These are phyloP conservation scores for Calonectria naviculata DNA, from an alignment of 2,329 filamentous ascomycete species.

Conservation along the genomic window DNA sequence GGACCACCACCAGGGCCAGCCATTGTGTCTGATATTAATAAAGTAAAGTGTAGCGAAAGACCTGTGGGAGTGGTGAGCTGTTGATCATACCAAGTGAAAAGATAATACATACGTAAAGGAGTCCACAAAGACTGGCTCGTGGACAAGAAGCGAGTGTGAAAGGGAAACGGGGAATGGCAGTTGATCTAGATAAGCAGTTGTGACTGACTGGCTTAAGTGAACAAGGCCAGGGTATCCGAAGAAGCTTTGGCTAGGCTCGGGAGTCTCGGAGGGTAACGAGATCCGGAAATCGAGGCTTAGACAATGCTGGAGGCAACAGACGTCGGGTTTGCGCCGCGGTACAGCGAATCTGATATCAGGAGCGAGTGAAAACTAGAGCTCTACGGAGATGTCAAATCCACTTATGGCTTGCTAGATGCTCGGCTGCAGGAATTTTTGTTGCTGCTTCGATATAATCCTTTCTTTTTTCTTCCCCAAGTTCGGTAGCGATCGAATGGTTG, in stretches of 20 bases:
- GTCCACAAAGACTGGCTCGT: conserved; percentile 44
- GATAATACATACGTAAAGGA: conserved; percentile 42
- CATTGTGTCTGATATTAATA: conserved; percentile 66
- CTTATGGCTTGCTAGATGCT: conserved; percentile 5
- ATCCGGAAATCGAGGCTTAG: conserved; percentile 17
- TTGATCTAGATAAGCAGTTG: conserved; percentile 27
- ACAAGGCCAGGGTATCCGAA: conserved; percentile 26
- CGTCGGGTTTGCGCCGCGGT: conserved; percentile 27
- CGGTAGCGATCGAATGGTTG: conserved; percentile 51
- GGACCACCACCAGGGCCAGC: conserved; percentile 95
- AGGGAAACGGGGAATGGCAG: conserved; percentile 22
- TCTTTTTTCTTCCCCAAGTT: conserved; percentile 29
- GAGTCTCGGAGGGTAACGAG: conserved; percentile 27
- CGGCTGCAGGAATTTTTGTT: conserved; percentile 22
- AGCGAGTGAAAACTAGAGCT: conserved; percentile 27
- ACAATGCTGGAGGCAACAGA: conserved; percentile 22
- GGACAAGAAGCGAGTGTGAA: conserved; percentile 53
- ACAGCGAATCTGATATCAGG: conserved; percentile 27
- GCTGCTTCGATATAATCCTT: conserved; percentile 27
- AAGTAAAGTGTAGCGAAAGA: conserved; percentile 48
- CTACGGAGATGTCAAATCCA: conserved; percentile 16
- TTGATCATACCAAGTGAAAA: not conserved
- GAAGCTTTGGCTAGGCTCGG: conserved; percentile 26
- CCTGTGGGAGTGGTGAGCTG: conserved; percentile 31
- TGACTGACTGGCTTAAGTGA: conserved; percentile 27